phyloP scores from a whole-genome alignment of 352 stramenopile genomes.

The Globisporangium spiculum region DNA sequence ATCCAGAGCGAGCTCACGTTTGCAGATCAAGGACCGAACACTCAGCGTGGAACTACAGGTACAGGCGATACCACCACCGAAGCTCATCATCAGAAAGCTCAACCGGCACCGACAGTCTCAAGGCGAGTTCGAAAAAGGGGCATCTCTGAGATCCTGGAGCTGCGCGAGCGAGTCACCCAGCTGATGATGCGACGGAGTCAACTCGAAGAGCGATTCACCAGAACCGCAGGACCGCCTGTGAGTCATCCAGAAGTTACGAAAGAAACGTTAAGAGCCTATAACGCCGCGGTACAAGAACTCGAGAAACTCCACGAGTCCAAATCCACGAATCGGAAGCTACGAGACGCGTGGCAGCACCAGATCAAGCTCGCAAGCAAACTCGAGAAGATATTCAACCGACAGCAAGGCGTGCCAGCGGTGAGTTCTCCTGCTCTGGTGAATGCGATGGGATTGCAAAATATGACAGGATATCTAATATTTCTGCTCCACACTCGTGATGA shows the following conservation, averaged over 20 bases:
- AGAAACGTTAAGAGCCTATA: constrained; percentile 23
- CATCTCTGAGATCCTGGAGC: not conserved
- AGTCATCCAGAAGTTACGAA: not conserved
- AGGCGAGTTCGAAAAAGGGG: not conserved
- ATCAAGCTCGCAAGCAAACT: not conserved
- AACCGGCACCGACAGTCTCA: not conserved
- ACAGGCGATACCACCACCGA: not conserved
- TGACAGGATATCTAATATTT: too few species aligned
- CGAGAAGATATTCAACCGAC: not conserved
- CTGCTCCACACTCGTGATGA: not conserved
- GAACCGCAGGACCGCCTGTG: not conserved
- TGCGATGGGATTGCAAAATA: too few species aligned
- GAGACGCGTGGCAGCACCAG: not conserved
- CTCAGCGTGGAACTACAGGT: not conserved
- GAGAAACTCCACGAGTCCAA: not conserved
- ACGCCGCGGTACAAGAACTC: not conserved
- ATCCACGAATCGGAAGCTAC: not conserved
- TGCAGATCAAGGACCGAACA: not conserved
- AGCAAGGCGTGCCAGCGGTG: not conserved
- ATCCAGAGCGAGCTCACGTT: not conserved
- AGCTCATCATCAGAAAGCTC: not conserved
- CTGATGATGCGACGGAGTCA: not conserved
- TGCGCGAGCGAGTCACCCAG: not conserved
- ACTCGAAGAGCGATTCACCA: not conserved
- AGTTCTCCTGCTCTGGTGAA: not conserved